phyloP scores from a whole-genome alignment of 2,329 filamentous ascomycete species.

The Aspergillus awamori region DNA sequence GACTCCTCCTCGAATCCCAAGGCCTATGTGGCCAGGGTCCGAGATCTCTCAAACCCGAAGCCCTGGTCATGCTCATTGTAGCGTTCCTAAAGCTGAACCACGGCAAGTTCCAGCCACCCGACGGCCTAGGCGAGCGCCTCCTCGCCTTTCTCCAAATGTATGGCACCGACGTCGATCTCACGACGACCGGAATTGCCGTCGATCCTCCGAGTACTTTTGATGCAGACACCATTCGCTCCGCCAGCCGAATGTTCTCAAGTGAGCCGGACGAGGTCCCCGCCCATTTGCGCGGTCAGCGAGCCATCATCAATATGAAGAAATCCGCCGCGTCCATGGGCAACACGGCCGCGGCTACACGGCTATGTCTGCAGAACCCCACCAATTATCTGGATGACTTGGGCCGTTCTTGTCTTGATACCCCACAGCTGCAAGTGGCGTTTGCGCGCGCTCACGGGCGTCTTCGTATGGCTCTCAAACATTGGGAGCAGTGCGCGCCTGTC shows the following conservation, averaged over 20 bases:
- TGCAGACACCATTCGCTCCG: constrained; percentile 19
- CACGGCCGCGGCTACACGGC: constrained; percentile 35
- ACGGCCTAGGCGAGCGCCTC: constrained; percentile 48
- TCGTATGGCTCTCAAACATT: constrained; percentile 24
- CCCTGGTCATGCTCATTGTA: constrained; percentile 60
- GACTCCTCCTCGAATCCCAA: constrained; percentile 54
- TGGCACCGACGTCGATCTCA: constrained; percentile 47
- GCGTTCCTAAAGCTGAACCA: constrained; percentile 54
- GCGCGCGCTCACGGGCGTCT: constrained; percentile 32
- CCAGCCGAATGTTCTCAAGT: constrained; percentile 16
- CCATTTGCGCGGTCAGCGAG: constrained; percentile 43
- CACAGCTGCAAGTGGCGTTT: constrained; percentile 54
- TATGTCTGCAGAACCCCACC: constrained; percentile 63
- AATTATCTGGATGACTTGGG: constrained; percentile 62
- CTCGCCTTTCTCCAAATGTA: constrained; percentile 56
- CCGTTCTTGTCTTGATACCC: constrained; percentile 50
- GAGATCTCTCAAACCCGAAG: constrained; percentile 58
- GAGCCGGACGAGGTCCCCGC: constrained; percentile 21
- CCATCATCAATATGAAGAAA: constrained; percentile 39
- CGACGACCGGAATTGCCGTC: constrained; percentile 52
- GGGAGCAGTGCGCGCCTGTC: constrained; percentile 22
- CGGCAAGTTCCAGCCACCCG: constrained; percentile 30
- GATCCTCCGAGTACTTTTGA: constrained; percentile 51
- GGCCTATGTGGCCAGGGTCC: constrained; percentile 51
- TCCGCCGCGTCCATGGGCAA: constrained; percentile 38